These are phyloP conservation scores for Canavalia ensiformis DNA, from an alignment of 306 rosid genomes.

Conservation along the genomic window DNA sequence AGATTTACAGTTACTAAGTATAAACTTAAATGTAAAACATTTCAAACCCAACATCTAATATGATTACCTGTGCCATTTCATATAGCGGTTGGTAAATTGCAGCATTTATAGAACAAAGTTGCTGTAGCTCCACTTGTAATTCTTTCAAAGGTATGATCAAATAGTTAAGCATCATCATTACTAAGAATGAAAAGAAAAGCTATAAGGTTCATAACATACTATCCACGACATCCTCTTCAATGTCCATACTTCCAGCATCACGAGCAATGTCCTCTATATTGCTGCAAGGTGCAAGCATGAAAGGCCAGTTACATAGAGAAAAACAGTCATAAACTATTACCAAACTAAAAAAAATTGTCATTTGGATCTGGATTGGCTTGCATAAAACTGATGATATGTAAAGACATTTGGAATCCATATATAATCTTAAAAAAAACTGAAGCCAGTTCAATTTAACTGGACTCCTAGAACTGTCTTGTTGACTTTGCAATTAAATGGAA, in stretches of 20 bases:
- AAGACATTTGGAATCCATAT: conserved; percentile 20
- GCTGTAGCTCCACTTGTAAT: conserved; percentile 80
- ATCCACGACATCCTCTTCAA: conserved; percentile 80
- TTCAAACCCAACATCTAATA: conserved; percentile 43
- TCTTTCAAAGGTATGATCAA: conserved; percentile 62
- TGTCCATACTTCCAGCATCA: conserved; percentile 88
- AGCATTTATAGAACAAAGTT: conserved; percentile 65
- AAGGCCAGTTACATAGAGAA: conserved; percentile 33
- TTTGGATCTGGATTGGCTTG: conserved; percentile 18
- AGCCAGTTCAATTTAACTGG: background rate
- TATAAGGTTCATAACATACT: conserved; percentile 68
- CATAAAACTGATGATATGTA: conserved; percentile 34
- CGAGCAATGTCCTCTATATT: conserved; percentile 96
- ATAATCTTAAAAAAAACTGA: conserved; percentile 10
- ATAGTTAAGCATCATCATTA: conserved; percentile 46
- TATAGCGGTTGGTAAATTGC: conserved; percentile 79
- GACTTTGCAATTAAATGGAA: conserved; percentile 23
- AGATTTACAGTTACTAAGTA: conserved; percentile 36
- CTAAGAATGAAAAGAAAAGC: conserved; percentile 33
- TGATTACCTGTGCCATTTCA: conserved; percentile 86
- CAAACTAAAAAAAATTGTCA: conserved; percentile 20
- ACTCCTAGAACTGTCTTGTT: conserved; percentile 30
- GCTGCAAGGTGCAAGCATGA: conserved; percentile 67
- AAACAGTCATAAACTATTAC: conserved; percentile 12
- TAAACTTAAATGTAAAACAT: conserved; percentile 34